Percentiles rank a stretch among this genome's conserved stretches.
phyloP scores from a whole-genome alignment of 164 flowering plant species.

The Magnolia changhungtana region DNA sequence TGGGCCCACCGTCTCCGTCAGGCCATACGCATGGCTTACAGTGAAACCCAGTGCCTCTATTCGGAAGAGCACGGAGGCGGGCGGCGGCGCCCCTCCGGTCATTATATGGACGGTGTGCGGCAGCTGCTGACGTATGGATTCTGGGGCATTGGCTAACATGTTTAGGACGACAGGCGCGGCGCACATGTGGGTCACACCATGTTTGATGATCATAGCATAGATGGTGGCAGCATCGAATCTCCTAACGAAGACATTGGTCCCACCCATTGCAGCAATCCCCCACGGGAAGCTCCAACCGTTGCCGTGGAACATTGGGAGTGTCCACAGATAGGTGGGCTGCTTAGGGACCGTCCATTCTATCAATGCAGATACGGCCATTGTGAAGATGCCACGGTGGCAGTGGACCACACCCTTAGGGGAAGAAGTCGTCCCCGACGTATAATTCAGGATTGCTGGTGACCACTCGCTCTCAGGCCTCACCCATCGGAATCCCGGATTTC shows the following conservation, averaged over 20 bases:
- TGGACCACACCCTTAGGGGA: slow-evolving; percentile 54
- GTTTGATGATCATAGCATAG: slow-evolving; percentile 15
- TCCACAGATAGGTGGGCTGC: slow-evolving; percentile 47
- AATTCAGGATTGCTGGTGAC: slow-evolving; percentile 42
- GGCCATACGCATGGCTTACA: slow-evolving; percentile 50
- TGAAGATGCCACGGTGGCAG: slow-evolving; percentile 41
- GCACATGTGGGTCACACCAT: slow-evolving; percentile 51
- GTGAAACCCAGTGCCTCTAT: slow-evolving; percentile 40
- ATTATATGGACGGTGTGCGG: slow-evolving; percentile 33
- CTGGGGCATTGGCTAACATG: slow-evolving; percentile 38
- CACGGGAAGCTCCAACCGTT: slow-evolving; percentile 58
- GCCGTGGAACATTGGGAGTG: slow-evolving; percentile 56
- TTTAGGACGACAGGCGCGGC: slow-evolving; percentile 56
- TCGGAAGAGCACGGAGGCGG: slow-evolving; percentile 32
- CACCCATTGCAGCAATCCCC: slow-evolving; percentile 57
- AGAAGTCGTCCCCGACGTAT: slow-evolving; percentile 60
- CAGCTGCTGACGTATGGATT: slow-evolving; percentile 8
- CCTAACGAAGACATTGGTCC: slow-evolving; percentile 49
- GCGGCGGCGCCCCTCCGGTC: slow-evolving; percentile 59
- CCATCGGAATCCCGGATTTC: slow-evolving; percentile 36
- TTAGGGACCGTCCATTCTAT: slow-evolving; percentile 34
- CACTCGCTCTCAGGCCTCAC: slow-evolving; percentile 39
- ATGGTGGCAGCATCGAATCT: slow-evolving; percentile 31
- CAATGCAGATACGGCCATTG: slow-evolving; percentile 27
- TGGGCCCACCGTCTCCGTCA: slow-evolving; percentile 50